Percentiles rank a stretch among this genome's conserved stretches.
These are phyloP conservation scores for Amanita inopinata DNA, from an alignment of 768 basidiomycete species.

Conservation along the genomic window DNA sequence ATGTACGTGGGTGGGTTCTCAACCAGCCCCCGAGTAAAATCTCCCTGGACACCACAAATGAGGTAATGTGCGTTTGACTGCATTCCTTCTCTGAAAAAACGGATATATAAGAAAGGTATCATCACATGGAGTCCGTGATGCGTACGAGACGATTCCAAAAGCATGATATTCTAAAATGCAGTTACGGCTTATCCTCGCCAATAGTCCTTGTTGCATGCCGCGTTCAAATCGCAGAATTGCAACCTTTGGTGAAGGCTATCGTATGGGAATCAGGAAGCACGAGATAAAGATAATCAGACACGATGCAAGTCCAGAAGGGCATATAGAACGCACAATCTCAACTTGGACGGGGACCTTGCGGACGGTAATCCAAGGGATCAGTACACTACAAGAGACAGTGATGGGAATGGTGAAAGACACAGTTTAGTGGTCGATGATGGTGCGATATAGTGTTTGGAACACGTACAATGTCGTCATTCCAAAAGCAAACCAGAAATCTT, in stretches of 20 bases:
- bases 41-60: constrained; percentile 79
- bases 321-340: constrained; percentile 47
- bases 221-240: constrained; percentile 71
- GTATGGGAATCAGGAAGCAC: constrained; percentile 3
- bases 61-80: constrained; percentile 71
- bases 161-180: constrained; percentile 78
- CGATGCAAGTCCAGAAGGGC: background rate
- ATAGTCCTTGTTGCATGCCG: constrained; percentile 79
- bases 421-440: background rate
- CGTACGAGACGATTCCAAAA: constrained; percentile 76
- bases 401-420: background rate
- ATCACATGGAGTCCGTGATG: constrained; percentile 1
- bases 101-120: background rate
- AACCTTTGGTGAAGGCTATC: constrained; percentile 72
- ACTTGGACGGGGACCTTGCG: constrained; percentile 70
- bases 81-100: constrained; percentile 48
- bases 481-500: constrained; percentile 73
- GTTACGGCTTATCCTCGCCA: constrained; percentile 70
- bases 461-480: constrained; percentile 68
- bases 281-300: constrained; percentile 8
- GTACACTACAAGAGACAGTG: constrained; percentile 33
- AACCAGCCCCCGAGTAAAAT: constrained; percentile 70
- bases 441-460: background rate
- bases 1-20: constrained; percentile 59
- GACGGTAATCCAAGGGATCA: constrained; percentile 70